These are phyloP conservation scores for Gastrolobium bilobum DNA, from an alignment of 306 rosid genomes.

Conservation along the genomic window DNA sequence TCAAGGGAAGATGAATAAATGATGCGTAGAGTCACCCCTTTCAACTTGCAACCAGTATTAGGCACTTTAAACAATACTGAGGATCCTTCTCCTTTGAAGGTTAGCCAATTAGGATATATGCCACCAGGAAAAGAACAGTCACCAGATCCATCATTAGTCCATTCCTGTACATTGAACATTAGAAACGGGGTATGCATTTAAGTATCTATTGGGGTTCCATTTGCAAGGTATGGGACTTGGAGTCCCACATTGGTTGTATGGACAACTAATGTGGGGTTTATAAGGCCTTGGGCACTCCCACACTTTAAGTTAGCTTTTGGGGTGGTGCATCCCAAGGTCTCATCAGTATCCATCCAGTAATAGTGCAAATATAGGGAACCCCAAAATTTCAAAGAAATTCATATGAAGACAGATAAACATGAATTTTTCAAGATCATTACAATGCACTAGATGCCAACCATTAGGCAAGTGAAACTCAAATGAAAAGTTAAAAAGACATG, in stretches of 20 bases:
- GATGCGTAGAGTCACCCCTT: conserved; percentile 14
- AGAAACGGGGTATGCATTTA: not conserved
- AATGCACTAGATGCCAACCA: not conserved
- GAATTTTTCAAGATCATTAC: not conserved
- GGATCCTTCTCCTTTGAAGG: conserved; percentile 26
- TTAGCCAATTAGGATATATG: not conserved
- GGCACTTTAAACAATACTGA: conserved; percentile 15
- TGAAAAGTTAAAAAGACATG: not conserved
- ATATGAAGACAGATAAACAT: too few relatives aligned
- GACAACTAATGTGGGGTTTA: too few relatives aligned
- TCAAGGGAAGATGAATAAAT: conserved; percentile 8
- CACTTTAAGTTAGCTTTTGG: too few relatives aligned
- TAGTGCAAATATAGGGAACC: too few relatives aligned
- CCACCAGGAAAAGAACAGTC: not conserved
- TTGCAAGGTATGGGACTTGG: too few relatives aligned
- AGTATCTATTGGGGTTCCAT: too few relatives aligned
- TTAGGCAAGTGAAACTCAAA: not conserved
- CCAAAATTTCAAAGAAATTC: not conserved
- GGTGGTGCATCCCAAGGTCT: too few relatives aligned
- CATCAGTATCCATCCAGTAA: too few relatives aligned
- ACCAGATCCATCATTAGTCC: conserved; percentile 9
- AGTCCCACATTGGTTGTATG: too few relatives aligned
- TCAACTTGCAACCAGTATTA: not conserved
- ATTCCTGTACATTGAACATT: conserved; percentile 12
- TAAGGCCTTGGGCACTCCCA: too few relatives aligned